Evolutionary conservation across 1,284 basidiomycete genomes (phyloP).

Genomic region (Trametes pubescens): DNA sequence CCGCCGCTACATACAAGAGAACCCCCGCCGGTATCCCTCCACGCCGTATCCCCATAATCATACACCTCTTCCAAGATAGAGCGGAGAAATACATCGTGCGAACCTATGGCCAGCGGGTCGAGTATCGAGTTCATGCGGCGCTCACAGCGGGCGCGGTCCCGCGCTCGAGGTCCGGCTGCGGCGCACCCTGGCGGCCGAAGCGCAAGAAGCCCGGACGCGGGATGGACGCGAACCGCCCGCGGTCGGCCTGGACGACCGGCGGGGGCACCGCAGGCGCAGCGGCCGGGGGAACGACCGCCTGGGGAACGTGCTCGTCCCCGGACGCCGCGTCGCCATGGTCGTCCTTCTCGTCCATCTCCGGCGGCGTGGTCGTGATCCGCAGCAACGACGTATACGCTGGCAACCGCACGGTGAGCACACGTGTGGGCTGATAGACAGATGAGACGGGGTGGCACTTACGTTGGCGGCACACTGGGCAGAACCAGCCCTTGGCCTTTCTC

Average conservation of each 20-base stretch:
- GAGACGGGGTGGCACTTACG: conserved; percentile 55
- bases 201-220: conserved; percentile 45
- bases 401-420: conserved; percentile 6
- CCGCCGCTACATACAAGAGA: conserved; percentile 6
- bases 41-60: conserved; percentile 3
- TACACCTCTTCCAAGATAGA: conserved; percentile 7
- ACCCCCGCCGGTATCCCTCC: conserved; percentile 1
- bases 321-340: conserved; percentile 47
- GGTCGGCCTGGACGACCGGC: conserved; percentile 37
- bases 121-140: conserved; percentile 15
- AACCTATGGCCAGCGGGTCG: not conserved
- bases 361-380: conserved; percentile 80
- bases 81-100: conserved; percentile 5
- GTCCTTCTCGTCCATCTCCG: conserved; percentile 53
- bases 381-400: conserved; percentile 88
- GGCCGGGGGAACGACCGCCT: conserved; percentile 13
- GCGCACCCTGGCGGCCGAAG: conserved; percentile 36
- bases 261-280: conserved; percentile 25
- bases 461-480: conserved; percentile 92
- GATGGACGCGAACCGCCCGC: conserved; percentile 44
- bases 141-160: conserved; percentile 35
- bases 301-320: conserved; percentile 42
- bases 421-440: not conserved
- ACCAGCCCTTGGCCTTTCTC: conserved; percentile 93
- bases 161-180: conserved; percentile 49